These are phyloP conservation scores for Tuber borchii DNA, from an alignment of 495 filamentous ascomycete species.

Conservation along the genomic window DNA sequence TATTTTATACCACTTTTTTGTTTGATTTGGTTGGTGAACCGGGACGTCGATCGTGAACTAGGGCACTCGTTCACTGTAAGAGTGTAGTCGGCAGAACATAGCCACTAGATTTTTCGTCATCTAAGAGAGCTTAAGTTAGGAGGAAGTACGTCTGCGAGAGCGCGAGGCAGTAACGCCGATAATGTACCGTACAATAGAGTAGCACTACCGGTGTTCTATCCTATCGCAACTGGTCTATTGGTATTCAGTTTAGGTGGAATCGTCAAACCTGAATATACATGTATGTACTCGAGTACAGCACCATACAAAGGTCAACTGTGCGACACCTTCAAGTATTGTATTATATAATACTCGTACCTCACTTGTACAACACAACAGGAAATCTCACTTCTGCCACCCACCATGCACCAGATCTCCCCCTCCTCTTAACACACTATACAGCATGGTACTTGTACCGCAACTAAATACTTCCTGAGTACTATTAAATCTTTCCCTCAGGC, in stretches of 20 bases:
- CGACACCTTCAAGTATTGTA: background rate
- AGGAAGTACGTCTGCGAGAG: background rate
- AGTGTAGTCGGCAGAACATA: background rate
- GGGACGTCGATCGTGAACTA: background rate
- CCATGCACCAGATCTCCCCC: background rate
- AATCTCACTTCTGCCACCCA: background rate
- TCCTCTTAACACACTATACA: too few species aligned
- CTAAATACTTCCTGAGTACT: too few species aligned
- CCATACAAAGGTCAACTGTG: background rate
- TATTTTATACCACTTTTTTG: background rate
- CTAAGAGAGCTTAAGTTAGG: background rate
- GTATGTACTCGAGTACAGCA: too few species aligned
- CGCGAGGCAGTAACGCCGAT: background rate
- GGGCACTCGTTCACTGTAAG: background rate
- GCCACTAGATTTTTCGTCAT: background rate
- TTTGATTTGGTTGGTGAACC: background rate
- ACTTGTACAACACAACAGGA: background rate
- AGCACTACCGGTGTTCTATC: background rate
- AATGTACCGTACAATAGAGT: background rate
- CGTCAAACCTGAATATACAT: background rate
- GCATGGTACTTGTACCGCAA: too few species aligned
- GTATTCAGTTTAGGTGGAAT: background rate
- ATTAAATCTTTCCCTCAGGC: too few species aligned
- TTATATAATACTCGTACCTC: background rate
- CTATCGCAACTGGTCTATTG: background rate